Evolutionary conservation across 2,329 filamentous ascomycete genomes (phyloP).

Genomic region (Ophiostoma perfectum): DNA sequence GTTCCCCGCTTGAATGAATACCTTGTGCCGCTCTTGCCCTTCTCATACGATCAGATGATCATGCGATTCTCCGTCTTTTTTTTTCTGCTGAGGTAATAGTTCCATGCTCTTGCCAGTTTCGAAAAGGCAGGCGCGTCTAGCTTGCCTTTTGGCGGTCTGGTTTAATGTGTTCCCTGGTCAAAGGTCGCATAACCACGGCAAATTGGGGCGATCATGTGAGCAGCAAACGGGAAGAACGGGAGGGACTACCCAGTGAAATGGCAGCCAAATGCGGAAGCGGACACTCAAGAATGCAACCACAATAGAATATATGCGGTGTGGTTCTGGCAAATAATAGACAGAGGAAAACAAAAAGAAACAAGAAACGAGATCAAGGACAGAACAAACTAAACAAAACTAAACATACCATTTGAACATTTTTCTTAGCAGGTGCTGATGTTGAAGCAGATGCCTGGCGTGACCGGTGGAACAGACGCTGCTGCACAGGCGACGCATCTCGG

Average conservation of each 20-base stretch:
- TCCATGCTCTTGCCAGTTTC: neutral
- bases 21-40: conserved; percentile 6
- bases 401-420: neutral
- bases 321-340: too few species aligned
- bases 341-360: neutral
- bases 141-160: too few species aligned
- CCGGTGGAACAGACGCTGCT: conserved; percentile 11
- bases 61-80: conserved; percentile 6
- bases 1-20: conserved; percentile 9
- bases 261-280: neutral
- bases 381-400: neutral
- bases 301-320: neutral
- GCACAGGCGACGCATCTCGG: conserved; percentile 8
- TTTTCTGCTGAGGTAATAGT: neutral
- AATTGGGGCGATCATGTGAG: neutral
- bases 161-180: neutral
- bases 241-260: conserved; percentile 3
- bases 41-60: conserved; percentile 15
- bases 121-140: neutral
- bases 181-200: conserved; percentile 8
- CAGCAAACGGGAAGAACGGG: neutral
- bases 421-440: neutral
- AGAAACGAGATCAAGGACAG: neutral
- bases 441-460: neutral
- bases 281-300: neutral